A percentile compares a stretch with the other conserved stretches of the same genome.
phyloP scores from a whole-genome alignment of 257 asterid species.

The Solanum clarkiae region DNA sequence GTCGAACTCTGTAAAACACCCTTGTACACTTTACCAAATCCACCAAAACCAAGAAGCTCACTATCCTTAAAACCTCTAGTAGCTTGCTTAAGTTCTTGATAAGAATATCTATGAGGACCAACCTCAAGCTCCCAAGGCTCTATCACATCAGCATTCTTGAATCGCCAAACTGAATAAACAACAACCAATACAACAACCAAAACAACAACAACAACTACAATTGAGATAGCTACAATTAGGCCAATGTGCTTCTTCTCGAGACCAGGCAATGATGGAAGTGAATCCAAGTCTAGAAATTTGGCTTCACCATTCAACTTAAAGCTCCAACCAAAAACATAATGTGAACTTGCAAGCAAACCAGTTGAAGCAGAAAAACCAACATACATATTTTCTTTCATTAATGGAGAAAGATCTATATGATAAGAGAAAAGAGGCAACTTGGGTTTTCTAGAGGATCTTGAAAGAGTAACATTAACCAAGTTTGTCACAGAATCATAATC shows the following conservation, averaged over 20 bases:
- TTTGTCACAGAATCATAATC: conserved; percentile 38
- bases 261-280: conserved; percentile 29
- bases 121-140: conserved; percentile 74
- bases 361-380: conserved; percentile 76
- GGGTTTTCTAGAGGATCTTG: conserved; percentile 34
- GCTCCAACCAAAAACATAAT: conserved; percentile 77
- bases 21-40: conserved; percentile 59
- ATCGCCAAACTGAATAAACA: conserved; percentile 9
- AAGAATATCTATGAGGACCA: conserved; percentile 59
- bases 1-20: conserved; percentile 27
- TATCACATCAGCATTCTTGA: conserved; percentile 37
- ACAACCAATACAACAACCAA: conserved; percentile 5
- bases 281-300: conserved; percentile 18
- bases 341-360: conserved; percentile 51
- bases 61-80: conserved; percentile 47
- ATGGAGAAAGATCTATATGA: conserved; percentile 31
- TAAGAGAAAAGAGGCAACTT: conserved; percentile 29
- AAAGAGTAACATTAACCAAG: conserved; percentile 31
- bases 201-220: neutral
- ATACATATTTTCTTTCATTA: conserved; percentile 34
- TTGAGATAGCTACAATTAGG: conserved; percentile 9
- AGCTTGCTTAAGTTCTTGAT: conserved; percentile 44
- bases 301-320: conserved; percentile 43
- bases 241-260: conserved; percentile 12
- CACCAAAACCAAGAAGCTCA: conserved; percentile 62